Evolutionary conservation across 2,329 filamentous ascomycete genomes (phyloP), one percentile per base, ranked within the genome.

Genomic region (Bretziella fagacearum): DNA sequence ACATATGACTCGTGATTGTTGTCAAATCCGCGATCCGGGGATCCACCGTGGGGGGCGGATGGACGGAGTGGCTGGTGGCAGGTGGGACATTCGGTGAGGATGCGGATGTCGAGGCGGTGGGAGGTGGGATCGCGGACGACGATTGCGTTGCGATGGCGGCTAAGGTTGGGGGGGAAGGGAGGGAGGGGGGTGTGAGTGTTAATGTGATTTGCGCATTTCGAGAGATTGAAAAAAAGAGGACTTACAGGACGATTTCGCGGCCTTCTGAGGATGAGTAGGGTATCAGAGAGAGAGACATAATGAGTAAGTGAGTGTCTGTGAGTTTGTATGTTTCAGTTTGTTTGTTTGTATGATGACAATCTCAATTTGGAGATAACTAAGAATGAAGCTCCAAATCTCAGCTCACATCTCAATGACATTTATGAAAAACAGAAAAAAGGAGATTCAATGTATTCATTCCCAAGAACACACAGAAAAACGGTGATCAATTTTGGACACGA

Each of bases 71-170:
- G 77, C 46, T 83, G 81, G 59, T 86, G 84, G 60, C 89, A 95
- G 57, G 85, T 84, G n/a, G 93, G 91, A 58, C 93, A 98, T 58
- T 87, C 77, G 50, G 76, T 74, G 49, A 86, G 65, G 51, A 69
- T 78, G 52, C 83, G 80, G 44, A 95, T 81, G 55, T 85, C 84
- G 53, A 98, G 76, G 55, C 87, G 83, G 53, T 80, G 81, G 5
- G 87, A 94, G 25, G 77, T 71, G 40, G 79, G 82, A 63, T 98
- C 89, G 58, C 84, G 87, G 30, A 96, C 79, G 37, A 98, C 91
- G 49, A 98, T 79, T 18, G 87, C 81, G 64, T 94, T 85, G 58
- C 84, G 82, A 61, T 95, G 86, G 52, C 89, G 91, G 45, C 91
- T 96, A 56, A 40, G 25, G 27, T 41, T 26, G 25, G 43, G 20